Base-by-base conservation (phyloP, 2,329 filamentous ascomycete species). In the Pseudogymnoascus sp. region DNA sequence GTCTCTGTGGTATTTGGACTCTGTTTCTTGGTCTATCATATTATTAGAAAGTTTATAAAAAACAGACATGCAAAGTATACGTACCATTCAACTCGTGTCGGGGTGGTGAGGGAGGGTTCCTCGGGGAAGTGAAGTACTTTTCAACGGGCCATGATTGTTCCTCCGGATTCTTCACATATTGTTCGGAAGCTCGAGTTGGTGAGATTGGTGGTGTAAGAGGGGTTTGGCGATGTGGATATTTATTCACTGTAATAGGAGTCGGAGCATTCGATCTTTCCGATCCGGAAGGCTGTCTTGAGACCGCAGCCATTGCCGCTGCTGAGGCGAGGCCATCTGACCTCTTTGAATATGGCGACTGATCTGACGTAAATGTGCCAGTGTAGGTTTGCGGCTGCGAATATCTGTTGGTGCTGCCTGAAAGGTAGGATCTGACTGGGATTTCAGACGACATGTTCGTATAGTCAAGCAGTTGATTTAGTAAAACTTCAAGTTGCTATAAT, bases 341-440 rank as follows among this genome's bases (percentile, higher is more conserved):
- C 10, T 33, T 33, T 56, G 29, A 56, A 56, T 56, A 56, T 56
- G 50, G 50, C 6, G 50, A 56, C 50, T 33, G 50, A 33, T 33
- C 50, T 33, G 50, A 56, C n/a, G 29, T 33, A 56, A 33, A 56
- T 33, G 50, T 56, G 50, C 29, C 29, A 33, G 50, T 33, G 29
- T 33, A 19, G 10, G 50, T 19, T 33, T n/a, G 6, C 33, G 50
- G 31, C 50, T 15, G 26, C 29, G 50, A 21, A 56, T 56, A 56
- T 33, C 29, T 56, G 50, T 21, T 19, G 29, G 29, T 33, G 50
- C 11, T 56, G 10, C 50, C 50, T 19, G 50, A 56, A 33, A 56
- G 50, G 50, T 56, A 56, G 29, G 50, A 56, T 21, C 50, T 56
- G 50, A 56, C 50, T 56, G 50, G 50, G n/a, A 56, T 56, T 56